Conservation (phyloP, 176 grass and related monocot genomes). For the Areca catechu region DNA sequence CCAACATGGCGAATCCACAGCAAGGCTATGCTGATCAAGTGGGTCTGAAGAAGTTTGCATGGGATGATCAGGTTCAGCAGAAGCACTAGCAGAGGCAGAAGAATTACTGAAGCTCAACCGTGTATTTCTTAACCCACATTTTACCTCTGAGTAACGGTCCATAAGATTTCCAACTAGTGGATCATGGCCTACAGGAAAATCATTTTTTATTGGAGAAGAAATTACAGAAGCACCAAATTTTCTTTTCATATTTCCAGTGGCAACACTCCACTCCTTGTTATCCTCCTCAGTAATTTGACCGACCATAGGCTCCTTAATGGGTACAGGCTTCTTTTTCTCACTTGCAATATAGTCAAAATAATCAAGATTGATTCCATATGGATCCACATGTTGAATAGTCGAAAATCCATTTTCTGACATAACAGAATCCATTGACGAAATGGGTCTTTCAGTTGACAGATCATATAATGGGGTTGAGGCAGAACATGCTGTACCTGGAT, state of each 20-base stretch:
- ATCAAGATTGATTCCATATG: conserved; percentile 46
- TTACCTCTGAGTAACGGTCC: conserved; percentile 15
- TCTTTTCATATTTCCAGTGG: background rate
- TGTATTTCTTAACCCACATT: conserved; percentile 13
- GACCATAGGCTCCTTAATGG: background rate
- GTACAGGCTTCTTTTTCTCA: conserved; percentile 26
- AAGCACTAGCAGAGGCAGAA: conserved; percentile 23
- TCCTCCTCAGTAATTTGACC: background rate
- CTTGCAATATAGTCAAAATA: conserved; percentile 42
- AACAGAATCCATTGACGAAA: conserved; percentile 21
- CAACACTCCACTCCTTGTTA: background rate
- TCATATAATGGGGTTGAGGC: conserved; percentile 21
- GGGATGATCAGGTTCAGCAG: background rate
- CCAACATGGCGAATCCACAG: conserved; percentile 63
- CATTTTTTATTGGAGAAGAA: background rate
- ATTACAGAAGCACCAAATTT: background rate
- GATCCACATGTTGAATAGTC: conserved; percentile 36
- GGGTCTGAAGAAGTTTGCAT: conserved; percentile 25
- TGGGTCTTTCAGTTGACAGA: conserved; percentile 4
- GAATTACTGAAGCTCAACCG: background rate
- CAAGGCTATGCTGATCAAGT: conserved; percentile 33
- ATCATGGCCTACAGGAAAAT: background rate
- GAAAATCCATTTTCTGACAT: conserved; percentile 24
- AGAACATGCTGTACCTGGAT: conserved; percentile 4
- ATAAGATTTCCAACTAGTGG: background rate